Evolutionary conservation across 2,329 filamentous ascomycete genomes (phyloP).

Genomic region (Fusarium xyrophilum): DNA sequence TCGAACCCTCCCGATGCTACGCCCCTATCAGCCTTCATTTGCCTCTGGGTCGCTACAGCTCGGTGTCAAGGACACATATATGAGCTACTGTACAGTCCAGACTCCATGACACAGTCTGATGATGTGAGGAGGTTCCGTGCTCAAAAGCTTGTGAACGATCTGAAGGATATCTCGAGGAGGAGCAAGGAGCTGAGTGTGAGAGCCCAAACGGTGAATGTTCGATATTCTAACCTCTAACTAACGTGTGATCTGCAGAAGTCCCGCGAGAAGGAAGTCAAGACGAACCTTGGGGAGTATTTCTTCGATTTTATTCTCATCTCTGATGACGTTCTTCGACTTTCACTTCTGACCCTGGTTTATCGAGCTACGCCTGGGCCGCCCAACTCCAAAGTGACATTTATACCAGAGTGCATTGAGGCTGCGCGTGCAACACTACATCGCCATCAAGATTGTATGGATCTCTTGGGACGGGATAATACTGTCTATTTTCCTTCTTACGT

Average conservation of each 20-base stretch:
- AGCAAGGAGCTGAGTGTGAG: conserved; percentile 29
- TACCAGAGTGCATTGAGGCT: conserved; percentile 51
- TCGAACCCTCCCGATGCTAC: conserved; percentile 42
- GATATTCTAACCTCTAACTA: conserved; percentile 12
- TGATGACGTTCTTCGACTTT: conserved; percentile 53
- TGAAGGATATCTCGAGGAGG: conserved; percentile 40
- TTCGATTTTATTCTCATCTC: conserved; percentile 48
- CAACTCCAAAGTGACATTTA: conserved; percentile 47
- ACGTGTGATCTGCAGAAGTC: background rate
- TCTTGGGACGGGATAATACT: conserved; percentile 47
- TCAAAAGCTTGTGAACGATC: conserved; percentile 42
- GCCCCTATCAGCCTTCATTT: conserved; percentile 47
- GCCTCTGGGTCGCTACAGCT: conserved; percentile 59
- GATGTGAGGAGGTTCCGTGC: conserved; percentile 46
- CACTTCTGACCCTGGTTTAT: conserved; percentile 52
- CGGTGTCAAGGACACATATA: conserved; percentile 64
- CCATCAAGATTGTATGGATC: conserved; percentile 51
- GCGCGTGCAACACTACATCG: conserved; percentile 51
- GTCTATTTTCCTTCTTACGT: conserved; percentile 50
- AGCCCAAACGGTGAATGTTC: background rate
- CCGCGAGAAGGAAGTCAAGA: conserved; percentile 38
- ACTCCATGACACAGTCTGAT: conserved; percentile 47
- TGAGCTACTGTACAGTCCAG: conserved; percentile 59
- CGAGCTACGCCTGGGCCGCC: conserved; percentile 47
- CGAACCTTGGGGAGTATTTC: conserved; percentile 41